phyloP scores from a whole-genome alignment of 306 rosid species.

The Inga leiocalycina region DNA sequence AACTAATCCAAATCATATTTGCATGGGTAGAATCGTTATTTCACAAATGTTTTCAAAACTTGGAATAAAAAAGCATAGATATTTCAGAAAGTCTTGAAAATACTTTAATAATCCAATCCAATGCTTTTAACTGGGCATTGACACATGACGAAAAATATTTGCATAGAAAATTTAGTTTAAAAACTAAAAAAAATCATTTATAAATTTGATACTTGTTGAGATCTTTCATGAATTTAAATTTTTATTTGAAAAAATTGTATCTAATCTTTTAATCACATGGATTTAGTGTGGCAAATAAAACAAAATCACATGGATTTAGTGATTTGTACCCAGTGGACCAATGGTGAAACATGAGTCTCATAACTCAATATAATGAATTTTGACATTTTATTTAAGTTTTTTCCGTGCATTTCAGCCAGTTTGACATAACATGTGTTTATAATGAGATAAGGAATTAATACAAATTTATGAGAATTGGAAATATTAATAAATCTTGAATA shows the following conservation, averaged over 20 bases:
- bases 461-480: neutral
- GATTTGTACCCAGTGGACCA: neutral
- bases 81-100: neutral
- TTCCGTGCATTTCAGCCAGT: neutral
- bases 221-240: neutral
- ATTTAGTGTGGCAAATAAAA: neutral
- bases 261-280: neutral
- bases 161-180: neutral
- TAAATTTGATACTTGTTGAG: neutral
- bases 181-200: neutral
- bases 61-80: neutral
- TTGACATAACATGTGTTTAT: neutral
- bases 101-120: neutral
- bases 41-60: neutral
- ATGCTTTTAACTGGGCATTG: neutral
- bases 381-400: neutral
- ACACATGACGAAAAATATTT: neutral
- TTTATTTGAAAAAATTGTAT: neutral
- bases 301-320: neutral
- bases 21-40: conserved; percentile 37
- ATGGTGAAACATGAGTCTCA: neutral
- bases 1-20: conserved; percentile 5
- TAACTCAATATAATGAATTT: neutral
- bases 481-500: neutral
- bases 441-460: neutral